These are phyloP conservation scores for Tricholoma bakamatsutake DNA, from an alignment of 768 basidiomycete genomes.

Conservation along the genomic window DNA sequence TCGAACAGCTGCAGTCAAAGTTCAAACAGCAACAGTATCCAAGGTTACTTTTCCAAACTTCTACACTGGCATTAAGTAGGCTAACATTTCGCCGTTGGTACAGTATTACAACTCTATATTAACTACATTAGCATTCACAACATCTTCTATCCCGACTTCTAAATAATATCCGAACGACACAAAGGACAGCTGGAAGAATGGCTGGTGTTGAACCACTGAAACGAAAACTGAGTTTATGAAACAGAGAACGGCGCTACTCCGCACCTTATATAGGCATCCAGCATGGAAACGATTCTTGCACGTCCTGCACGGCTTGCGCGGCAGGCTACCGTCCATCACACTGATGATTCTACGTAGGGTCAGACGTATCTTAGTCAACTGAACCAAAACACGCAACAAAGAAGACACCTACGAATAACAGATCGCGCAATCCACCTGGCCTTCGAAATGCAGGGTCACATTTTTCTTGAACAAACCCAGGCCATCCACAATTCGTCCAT, in stretches of 20 bases:
- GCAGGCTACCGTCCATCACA: slow-evolving; percentile 81
- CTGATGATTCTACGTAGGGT: slow-evolving; percentile 68
- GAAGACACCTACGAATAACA: slow-evolving; percentile 73
- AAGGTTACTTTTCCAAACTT: too few species aligned
- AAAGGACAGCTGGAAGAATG: slow-evolving; percentile 90
- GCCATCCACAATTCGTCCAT: slow-evolving; percentile 86
- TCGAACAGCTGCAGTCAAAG: too few species aligned
- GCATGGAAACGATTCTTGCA: slow-evolving; percentile 95
- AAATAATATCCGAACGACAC: slow-evolving; percentile 80
- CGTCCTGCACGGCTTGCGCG: slow-evolving; percentile 87
- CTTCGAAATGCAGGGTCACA: slow-evolving; percentile 88
- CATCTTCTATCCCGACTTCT: slow-evolving; percentile 9
- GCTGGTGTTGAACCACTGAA: slow-evolving; percentile 83
- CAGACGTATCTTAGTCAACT: not conserved
- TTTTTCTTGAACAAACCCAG: slow-evolving; percentile 91
- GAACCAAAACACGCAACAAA: too few species aligned
- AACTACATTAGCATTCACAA: not conserved
- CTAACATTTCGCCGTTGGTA: too few species aligned
- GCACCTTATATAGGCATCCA: slow-evolving; percentile 83
- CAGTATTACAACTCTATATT: too few species aligned
- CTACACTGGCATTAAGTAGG: too few species aligned
- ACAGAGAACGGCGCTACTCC: slow-evolving; percentile 11
- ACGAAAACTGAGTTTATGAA: not conserved
- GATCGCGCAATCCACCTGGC: slow-evolving; percentile 94
- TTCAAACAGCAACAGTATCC: too few species aligned